These are phyloP conservation scores for Dacryopinax primogenitus DNA, from an alignment of 768 basidiomycete species.

Conservation along the genomic window DNA sequence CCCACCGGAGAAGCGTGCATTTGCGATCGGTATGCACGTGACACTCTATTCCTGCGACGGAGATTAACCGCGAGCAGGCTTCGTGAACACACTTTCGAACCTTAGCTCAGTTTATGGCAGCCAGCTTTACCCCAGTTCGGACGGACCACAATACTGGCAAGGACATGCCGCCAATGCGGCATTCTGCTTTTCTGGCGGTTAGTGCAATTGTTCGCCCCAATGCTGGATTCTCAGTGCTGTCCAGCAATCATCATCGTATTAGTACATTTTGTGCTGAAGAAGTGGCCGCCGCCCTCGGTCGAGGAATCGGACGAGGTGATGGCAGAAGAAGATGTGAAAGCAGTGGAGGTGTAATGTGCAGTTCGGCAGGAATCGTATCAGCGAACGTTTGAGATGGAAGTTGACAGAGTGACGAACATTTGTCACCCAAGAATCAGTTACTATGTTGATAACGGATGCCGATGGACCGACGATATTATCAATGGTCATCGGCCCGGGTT, in stretches of 20 bases:
- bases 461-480: background rate
- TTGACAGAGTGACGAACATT: too few relatives aligned
- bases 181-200: background rate
- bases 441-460: too few relatives aligned
- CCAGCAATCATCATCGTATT: background rate
- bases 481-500: background rate
- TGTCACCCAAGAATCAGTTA: too few relatives aligned
- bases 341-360: background rate
- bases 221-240: background rate
- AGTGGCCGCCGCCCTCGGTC: background rate
- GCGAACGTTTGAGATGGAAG: background rate
- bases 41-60: background rate
- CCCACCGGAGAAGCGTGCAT: background rate
- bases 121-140: background rate
- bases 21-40: background rate
- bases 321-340: background rate
- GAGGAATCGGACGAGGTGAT: background rate
- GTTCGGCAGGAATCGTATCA: background rate
- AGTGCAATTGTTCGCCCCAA: background rate
- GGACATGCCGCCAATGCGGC: background rate
- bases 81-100: slow-evolving; percentile 1
- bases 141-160: slow-evolving; percentile 2
- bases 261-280: background rate
- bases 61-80: background rate
- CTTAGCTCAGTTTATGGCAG: background rate